Evolutionary conservation across 352 stramenopile genomes (phyloP).

Genomic region (Phytophthora agathidicida): DNA sequence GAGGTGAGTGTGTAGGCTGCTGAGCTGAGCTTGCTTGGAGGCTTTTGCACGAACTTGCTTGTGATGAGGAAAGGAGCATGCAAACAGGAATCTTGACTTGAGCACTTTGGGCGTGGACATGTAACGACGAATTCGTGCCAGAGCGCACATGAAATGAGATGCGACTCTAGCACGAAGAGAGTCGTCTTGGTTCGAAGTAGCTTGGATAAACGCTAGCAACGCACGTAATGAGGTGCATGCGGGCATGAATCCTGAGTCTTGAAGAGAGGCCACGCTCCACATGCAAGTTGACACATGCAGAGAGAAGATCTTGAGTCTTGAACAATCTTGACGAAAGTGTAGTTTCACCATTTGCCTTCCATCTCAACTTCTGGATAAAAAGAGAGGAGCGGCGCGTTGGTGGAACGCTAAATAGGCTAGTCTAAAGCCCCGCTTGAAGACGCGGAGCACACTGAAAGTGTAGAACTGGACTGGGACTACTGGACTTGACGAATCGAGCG

Average conservation of each 20-base stretch:
- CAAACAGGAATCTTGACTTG: slow-evolving; percentile 6
- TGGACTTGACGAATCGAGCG: neutral
- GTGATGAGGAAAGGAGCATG: slow-evolving; percentile 1
- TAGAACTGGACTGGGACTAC: neutral
- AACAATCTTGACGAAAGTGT: slow-evolving; percentile 1
- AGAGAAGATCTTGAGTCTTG: slow-evolving; percentile 19
- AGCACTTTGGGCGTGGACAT: slow-evolving; percentile 1
- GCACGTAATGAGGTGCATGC: slow-evolving; percentile 27
- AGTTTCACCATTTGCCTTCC: slow-evolving; percentile 13
- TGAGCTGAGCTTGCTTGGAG: neutral
- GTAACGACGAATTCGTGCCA: neutral
- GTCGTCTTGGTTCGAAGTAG: neutral
- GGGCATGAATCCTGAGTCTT: slow-evolving; percentile 5
- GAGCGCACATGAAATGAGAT: slow-evolving; percentile 28
- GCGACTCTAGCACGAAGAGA: neutral
- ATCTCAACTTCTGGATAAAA: neutral
- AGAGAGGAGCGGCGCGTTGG: slow-evolving; percentile 10
- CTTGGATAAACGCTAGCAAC: neutral
- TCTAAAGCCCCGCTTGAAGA: slow-evolving; percentile 19
- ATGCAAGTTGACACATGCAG: slow-evolving; percentile 7
- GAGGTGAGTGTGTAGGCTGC: neutral
- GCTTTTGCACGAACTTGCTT: slow-evolving; percentile 4
- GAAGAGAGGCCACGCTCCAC: neutral
- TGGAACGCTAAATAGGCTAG: slow-evolving; percentile 36
- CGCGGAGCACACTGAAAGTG: slow-evolving; percentile 6